These are phyloP conservation scores for Sarcodon sp. DNA, from an alignment of 768 basidiomycete species.

Conservation along the genomic window DNA sequence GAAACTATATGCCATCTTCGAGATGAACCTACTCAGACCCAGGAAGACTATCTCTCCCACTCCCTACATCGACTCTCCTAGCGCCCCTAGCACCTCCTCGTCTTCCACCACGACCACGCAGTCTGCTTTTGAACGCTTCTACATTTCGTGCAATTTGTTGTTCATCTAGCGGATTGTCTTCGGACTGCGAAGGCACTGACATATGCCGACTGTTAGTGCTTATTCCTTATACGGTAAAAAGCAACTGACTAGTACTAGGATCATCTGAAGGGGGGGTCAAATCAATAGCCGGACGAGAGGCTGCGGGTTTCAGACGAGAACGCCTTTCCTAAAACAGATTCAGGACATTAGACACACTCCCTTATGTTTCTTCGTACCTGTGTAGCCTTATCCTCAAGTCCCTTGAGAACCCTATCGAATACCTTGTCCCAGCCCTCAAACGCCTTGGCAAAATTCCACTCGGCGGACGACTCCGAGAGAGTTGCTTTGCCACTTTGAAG, in stretches of 20 bases:
- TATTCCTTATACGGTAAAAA: background rate
- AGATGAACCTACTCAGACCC: constrained; percentile 53
- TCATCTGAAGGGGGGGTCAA: constrained; percentile 45
- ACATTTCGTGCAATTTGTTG: constrained; percentile 91
- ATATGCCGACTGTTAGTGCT: background rate
- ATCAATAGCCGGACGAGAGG: constrained; percentile 20
- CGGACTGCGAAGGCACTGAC: constrained; percentile 33
- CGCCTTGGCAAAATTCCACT: constrained; percentile 60
- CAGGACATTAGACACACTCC: too few species aligned
- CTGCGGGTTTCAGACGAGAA: constrained; percentile 35
- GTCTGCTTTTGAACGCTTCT: constrained; percentile 73
- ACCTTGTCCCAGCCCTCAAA: constrained; percentile 73
- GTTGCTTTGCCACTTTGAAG: constrained; percentile 29
- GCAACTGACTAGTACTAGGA: constrained; percentile 35
- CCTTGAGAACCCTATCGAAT: constrained; percentile 65
- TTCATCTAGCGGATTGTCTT: constrained; percentile 54
- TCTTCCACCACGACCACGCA: constrained; percentile 63
- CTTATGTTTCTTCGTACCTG: constrained; percentile 25
- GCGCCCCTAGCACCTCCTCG: constrained; percentile 30
- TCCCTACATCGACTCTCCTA: constrained; percentile 35
- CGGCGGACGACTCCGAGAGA: constrained; percentile 19
- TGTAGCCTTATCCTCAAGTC: constrained; percentile 65
- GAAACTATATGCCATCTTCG: background rate
- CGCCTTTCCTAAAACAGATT: constrained; percentile 48
- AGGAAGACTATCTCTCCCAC: constrained; percentile 47